phyloP scores from a whole-genome alignment of 176 grass and related monocot species.

The Zoysia japonica region DNA sequence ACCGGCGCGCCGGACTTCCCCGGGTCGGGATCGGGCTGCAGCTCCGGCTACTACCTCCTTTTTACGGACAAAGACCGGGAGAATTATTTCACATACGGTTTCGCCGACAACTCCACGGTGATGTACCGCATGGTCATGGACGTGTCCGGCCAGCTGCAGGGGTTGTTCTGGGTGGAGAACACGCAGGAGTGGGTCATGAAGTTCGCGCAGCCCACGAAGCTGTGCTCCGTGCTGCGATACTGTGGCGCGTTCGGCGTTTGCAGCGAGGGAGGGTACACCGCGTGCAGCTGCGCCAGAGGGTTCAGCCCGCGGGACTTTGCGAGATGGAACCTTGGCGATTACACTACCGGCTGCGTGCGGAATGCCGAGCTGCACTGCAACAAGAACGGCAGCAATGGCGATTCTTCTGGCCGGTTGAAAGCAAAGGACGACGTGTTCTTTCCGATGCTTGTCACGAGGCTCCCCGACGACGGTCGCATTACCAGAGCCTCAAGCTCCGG shows the following conservation, averaged over 20 bases:
- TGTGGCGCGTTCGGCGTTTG: slow-evolving; percentile 52
- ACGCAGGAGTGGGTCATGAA: slow-evolving; percentile 29
- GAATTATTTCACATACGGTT: slow-evolving; percentile 47
- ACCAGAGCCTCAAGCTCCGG: too few relatives aligned
- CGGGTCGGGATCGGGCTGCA: background rate
- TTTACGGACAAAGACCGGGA: slow-evolving; percentile 31
- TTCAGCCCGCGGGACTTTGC: slow-evolving; percentile 15
- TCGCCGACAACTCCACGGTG: slow-evolving; percentile 25
- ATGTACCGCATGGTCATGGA: slow-evolving; percentile 12
- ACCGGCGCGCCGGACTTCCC: slow-evolving; percentile 33
- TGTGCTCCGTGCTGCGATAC: slow-evolving; percentile 27
- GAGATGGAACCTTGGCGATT: slow-evolving; percentile 2
- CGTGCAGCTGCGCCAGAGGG: slow-evolving; percentile 37
- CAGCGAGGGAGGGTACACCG: background rate
- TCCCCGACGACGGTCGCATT: slow-evolving; percentile 25
- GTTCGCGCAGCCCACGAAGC: slow-evolving; percentile 31
- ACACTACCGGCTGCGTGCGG: slow-evolving; percentile 36
- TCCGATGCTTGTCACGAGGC: slow-evolving; percentile 14
- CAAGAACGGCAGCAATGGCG: background rate
- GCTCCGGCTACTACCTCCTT: slow-evolving; percentile 26
- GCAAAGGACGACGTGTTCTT: slow-evolving; percentile 25
- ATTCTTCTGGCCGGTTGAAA: too few relatives aligned
- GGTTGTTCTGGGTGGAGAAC: slow-evolving; percentile 44
- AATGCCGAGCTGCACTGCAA: slow-evolving; percentile 22
- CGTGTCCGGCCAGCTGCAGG: slow-evolving; percentile 38